Evolutionary conservation across 192 early-diverging fungal genomes (phyloP).

Genomic region (Helicostylum pulchrum): DNA sequence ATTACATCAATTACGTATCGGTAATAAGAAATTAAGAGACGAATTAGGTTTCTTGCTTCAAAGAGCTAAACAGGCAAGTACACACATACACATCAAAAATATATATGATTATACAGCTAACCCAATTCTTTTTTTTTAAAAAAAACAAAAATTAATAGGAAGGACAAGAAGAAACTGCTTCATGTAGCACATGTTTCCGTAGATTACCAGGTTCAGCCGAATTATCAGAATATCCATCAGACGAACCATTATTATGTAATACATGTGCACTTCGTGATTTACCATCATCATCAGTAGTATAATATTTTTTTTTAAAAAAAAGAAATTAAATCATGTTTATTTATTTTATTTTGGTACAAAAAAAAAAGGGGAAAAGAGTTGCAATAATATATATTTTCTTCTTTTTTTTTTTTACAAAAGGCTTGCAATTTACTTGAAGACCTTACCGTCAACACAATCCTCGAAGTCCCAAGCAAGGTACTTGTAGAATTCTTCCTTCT

Average conservation of each 20-base stretch:
- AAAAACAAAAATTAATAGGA: background rate
- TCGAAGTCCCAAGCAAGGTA: conserved; percentile 81
- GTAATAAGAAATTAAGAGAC: conserved; percentile 55
- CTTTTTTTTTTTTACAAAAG: background rate
- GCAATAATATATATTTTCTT: too few species aligned
- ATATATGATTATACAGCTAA: too few species aligned
- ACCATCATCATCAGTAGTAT: background rate
- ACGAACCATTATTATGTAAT: conserved; percentile 1
- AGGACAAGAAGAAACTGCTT: background rate
- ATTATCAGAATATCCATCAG: background rate
- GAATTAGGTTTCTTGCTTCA: conserved; percentile 36
- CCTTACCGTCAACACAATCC: conserved; percentile 84
- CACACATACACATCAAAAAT: too few species aligned
- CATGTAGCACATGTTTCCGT: conserved; percentile 17
- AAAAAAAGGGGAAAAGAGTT: background rate
- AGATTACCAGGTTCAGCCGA: conserved; percentile 17
- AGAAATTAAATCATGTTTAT: background rate
- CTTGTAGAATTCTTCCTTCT: conserved; percentile 47
- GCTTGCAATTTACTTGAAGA: conserved; percentile 64
- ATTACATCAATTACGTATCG: conserved; percentile 44
- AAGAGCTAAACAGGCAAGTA: conserved; percentile 11
- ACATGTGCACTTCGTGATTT: background rate
- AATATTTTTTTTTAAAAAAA: background rate
- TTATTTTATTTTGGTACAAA: background rate
- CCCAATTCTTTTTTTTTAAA: too few species aligned